Evolutionary conservation across 805 yeast genomes (phyloP), one percentile per base, ranked within the genome.

Genomic region (Sungouiozyma ichnusensis): DNA sequence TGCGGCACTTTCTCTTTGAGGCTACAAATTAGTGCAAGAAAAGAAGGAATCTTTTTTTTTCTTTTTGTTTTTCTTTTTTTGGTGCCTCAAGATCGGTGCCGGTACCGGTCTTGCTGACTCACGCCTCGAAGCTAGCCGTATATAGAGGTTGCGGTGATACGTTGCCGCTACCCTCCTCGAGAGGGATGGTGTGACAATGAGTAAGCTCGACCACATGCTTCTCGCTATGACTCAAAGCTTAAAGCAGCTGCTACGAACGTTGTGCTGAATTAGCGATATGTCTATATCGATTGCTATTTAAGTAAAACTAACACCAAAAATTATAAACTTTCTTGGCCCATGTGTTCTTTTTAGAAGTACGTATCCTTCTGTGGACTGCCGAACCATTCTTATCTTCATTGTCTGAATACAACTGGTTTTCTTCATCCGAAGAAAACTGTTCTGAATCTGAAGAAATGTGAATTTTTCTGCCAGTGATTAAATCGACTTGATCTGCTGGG

Each of bases 401-500:
- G 11, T 24, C 29, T 24, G 29, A 7, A 11, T 7, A 24, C 11
- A 24, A 24, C 11, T 24, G 29, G 11, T 24, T 24, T 24, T 24
- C 29, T 11, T 24, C 29, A 24, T 24, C 29, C 29, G 29, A 24
- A 11, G 29, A 24, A 24, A 24, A 24, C 29, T 24, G 9, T 24
- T 24, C 29, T 11, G 29, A 24, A 7, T 24, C 29, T 7, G 29
- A 24, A 24, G 29, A 6, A 11, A 24, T 11, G 29, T 24, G 29
- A 11, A 24, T 24, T 11, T 24, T 24, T 24, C 29, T 24, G 11
- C 29, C 29, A 24, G 15, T 29, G 9, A 15, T 72, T 33, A 79
- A 63, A 50, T 78, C 83, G 48, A 79, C 67, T 35, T 74, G 74
- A 13, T 51, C 48, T 13, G 73, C 67, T 11, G 59, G 64, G 38